phyloP scores from a whole-genome alignment of 768 basidiomycete genomes.

The Mycena maculata region DNA sequence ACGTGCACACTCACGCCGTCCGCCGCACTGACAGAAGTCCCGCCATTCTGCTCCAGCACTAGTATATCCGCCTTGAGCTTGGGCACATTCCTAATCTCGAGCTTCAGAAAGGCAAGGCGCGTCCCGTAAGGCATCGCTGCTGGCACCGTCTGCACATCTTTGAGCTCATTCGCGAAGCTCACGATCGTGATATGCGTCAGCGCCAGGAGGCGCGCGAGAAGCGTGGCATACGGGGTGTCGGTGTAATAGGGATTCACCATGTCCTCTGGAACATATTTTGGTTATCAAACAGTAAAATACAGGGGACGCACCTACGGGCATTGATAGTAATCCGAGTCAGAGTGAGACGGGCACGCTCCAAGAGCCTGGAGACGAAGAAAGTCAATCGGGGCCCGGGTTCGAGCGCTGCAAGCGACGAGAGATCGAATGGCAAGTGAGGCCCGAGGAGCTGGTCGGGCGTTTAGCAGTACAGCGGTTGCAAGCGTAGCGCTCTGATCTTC shows the following conservation, averaged over 20 bases:
- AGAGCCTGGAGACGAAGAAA: background rate
- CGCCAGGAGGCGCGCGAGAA: conserved; percentile 6
- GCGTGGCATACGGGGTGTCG: background rate
- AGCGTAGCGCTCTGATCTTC: background rate
- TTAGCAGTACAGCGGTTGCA: background rate
- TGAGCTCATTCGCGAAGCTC: background rate
- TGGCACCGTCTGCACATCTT: conserved; percentile 3
- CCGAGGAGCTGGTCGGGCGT: background rate
- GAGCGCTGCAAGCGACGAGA: background rate
- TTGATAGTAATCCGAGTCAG: background rate
- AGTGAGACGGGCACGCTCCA: background rate
- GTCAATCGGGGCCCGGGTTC: background rate
- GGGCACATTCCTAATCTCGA: background rate
- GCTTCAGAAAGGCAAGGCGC: background rate
- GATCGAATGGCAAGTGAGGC: conserved; percentile 2
- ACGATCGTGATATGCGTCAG: conserved; percentile 9
- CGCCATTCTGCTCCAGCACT: background rate
- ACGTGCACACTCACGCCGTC: conserved; percentile 1
- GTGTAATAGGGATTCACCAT: background rate
- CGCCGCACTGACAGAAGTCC: background rate
- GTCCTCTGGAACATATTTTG: background rate
- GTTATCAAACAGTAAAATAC: background rate
- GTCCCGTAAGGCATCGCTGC: background rate
- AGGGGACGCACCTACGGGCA: background rate
- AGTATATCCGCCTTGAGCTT: background rate